phyloP scores from a whole-genome alignment of 140 eudicot genomes.

The Anethum foeniculum region DNA sequence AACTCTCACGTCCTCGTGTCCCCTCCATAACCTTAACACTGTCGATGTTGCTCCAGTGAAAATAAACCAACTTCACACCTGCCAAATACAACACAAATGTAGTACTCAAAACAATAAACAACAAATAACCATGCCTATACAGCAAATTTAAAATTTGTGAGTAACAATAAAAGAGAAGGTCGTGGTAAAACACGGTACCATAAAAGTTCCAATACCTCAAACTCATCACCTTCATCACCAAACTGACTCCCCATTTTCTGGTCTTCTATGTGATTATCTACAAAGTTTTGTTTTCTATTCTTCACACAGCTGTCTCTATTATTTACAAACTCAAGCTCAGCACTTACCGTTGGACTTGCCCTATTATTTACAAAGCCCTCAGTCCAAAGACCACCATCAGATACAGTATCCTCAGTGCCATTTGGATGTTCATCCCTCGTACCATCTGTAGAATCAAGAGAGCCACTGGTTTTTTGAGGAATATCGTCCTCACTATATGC shows the following conservation, averaged over 20 bases:
- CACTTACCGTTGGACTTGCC: conserved; percentile 31
- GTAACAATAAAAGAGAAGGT: not conserved
- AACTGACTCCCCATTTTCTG: conserved; percentile 25
- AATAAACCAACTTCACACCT: not conserved
- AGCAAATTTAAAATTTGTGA: not conserved
- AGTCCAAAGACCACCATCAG: conserved; percentile 33
- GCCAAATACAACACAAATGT: not conserved
- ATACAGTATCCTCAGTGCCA: conserved; percentile 37
- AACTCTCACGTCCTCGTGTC: not conserved
- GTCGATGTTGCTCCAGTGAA: not conserved
- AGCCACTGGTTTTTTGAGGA: conserved; percentile 15
- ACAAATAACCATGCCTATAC: not conserved
- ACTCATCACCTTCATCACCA: not conserved
- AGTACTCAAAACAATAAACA: conserved; percentile 3
- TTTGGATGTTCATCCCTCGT: conserved; percentile 22
- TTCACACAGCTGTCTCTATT: conserved; percentile 42
- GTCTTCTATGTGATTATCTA: conserved; percentile 44
- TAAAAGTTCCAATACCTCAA: conserved; percentile 3
- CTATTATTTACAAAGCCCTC: conserved; percentile 56
- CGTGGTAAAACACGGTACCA: not conserved
- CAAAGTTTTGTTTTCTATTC: conserved; percentile 39
- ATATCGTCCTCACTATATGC: conserved; percentile 23
- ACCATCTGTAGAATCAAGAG: conserved; percentile 19
- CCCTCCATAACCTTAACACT: conserved; percentile 1
- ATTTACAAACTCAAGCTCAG: conserved; percentile 52